phyloP scores from a whole-genome alignment of 495 filamentous ascomycete genomes.

The Aspergillus asperescens region DNA sequence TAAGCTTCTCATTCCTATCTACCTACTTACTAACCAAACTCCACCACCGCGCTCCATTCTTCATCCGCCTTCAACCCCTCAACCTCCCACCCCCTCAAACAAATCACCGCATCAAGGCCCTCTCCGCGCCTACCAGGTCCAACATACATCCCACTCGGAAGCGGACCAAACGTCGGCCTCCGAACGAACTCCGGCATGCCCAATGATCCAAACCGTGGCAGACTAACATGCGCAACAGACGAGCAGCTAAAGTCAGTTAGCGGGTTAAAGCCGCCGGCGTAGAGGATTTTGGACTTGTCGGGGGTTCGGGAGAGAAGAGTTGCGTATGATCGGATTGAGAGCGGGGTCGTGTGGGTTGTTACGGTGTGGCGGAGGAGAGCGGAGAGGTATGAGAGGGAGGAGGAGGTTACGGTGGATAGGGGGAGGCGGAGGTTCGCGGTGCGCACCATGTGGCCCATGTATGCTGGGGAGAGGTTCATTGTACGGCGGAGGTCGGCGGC shows the following conservation, averaged over 20 bases:
- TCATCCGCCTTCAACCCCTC: conserved; percentile 19
- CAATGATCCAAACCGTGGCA: conserved; percentile 24
- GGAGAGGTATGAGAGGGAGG: conserved; percentile 25
- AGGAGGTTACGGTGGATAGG: conserved; percentile 10
- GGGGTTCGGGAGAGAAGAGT: conserved; percentile 31
- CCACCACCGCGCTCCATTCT: conserved; percentile 20
- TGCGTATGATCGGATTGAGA: conserved; percentile 35
- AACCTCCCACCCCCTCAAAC: conserved; percentile 24
- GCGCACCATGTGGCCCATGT: conserved; percentile 37
- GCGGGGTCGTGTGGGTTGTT: conserved; percentile 22
- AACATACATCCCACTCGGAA: conserved; percentile 19
- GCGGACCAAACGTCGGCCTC: conserved; percentile 20
- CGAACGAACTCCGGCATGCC: conserved; percentile 22
- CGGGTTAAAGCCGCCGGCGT: conserved; percentile 28
- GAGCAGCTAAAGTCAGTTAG: conserved; percentile 30
- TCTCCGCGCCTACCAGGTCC: conserved; percentile 9
- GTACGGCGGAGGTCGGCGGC: conserved; percentile 34
- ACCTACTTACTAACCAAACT: conserved; percentile 1
- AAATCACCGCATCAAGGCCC: conserved; percentile 21
- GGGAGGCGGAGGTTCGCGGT: conserved; percentile 23
- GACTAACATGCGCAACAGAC: conserved; percentile 20
- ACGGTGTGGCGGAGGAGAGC: conserved; percentile 26
- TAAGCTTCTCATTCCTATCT: not conserved
- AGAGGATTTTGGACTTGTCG: conserved; percentile 35
- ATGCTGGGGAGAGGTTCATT: conserved; percentile 29